Conservation (phyloP, 495 filamentous ascomycete species). For the Tuber umbilicatum region DNA sequence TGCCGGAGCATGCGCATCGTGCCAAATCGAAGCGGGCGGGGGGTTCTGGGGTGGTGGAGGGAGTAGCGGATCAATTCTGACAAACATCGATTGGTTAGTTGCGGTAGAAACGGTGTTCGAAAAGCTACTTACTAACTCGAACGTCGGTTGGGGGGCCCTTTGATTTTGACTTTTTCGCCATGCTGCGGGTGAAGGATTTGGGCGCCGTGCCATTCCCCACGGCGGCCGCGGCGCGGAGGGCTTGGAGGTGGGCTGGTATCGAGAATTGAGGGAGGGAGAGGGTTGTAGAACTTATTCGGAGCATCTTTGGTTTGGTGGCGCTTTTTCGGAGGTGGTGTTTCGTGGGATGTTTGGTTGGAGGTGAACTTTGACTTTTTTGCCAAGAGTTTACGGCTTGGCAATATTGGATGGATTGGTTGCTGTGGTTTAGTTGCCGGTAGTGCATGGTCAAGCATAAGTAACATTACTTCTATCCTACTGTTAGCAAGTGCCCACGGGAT, state of each 20-base stretch:
- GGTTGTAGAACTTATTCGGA: constrained; percentile 6
- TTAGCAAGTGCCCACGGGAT: constrained; percentile 9
- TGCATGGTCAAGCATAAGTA: too few relatives aligned
- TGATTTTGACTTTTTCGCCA: constrained; percentile 27
- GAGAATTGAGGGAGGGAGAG: constrained; percentile 22
- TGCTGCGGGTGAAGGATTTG: constrained; percentile 17
- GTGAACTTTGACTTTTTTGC: constrained; percentile 23
- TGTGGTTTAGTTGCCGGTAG: too few relatives aligned
- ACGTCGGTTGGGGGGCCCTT: constrained; percentile 22
- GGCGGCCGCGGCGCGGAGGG: constrained; percentile 10
- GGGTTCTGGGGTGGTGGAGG: constrained; percentile 38
- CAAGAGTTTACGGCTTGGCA: constrained; percentile 14
- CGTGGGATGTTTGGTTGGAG: not conserved
- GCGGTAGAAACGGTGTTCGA: not conserved
- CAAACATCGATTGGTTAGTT: not conserved
- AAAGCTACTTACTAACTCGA: constrained; percentile 33
- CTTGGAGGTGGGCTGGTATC: not conserved
- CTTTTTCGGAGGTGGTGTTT: not conserved
- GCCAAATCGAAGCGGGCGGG: constrained; percentile 40
- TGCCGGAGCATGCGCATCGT: constrained; percentile 77
- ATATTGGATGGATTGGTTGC: not conserved
- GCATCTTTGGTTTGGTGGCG: constrained; percentile 12
- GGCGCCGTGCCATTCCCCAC: constrained; percentile 17
- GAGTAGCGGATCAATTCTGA: constrained; percentile 41
- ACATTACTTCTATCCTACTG: not conserved